Evolutionary conservation across 139 green algal species (phyloP).

Genomic region (Desmodesmus armatus): DNA sequence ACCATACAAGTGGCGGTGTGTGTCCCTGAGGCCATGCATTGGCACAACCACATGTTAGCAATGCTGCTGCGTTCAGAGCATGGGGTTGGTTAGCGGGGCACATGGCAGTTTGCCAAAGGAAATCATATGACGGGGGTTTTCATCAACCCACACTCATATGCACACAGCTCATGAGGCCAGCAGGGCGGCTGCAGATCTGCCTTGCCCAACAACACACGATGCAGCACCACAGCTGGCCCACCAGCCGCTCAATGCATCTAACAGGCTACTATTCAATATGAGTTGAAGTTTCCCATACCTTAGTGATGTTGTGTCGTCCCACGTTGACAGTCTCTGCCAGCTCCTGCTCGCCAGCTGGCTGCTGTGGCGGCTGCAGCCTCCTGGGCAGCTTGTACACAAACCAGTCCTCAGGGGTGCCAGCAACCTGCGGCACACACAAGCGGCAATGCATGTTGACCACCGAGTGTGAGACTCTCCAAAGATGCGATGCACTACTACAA

Average conservation of each 20-base stretch:
- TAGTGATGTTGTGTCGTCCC: constrained; percentile 37
- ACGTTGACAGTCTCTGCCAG: constrained; percentile 25
- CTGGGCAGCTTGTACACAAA: constrained; percentile 47
- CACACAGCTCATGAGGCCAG: not conserved
- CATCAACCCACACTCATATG: not conserved
- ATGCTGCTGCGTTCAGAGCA: not conserved
- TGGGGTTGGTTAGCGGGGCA: not conserved
- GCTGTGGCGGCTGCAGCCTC: not conserved
- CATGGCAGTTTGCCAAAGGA: not conserved
- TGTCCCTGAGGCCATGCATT: no score
- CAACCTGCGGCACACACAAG: constrained; percentile 23
- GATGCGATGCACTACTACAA: not conserved
- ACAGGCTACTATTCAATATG: no score
- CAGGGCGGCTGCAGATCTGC: not conserved
- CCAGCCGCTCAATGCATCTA: not conserved
- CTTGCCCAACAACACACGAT: not conserved
- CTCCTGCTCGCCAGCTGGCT: not conserved
- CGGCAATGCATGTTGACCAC: not conserved
- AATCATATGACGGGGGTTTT: not conserved
- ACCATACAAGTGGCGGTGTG: not conserved
- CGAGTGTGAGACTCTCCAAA: not conserved
- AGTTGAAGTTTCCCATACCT: constrained; percentile 30
- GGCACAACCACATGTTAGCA: not conserved
- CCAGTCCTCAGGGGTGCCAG: constrained; percentile 32
- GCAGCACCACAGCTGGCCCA: not conserved